Percentiles rank a stretch among this genome's conserved stretches.
Evolutionary conservation across 345 rosid species (phyloP).

Genomic region (Aquilaria yunnanensis): DNA sequence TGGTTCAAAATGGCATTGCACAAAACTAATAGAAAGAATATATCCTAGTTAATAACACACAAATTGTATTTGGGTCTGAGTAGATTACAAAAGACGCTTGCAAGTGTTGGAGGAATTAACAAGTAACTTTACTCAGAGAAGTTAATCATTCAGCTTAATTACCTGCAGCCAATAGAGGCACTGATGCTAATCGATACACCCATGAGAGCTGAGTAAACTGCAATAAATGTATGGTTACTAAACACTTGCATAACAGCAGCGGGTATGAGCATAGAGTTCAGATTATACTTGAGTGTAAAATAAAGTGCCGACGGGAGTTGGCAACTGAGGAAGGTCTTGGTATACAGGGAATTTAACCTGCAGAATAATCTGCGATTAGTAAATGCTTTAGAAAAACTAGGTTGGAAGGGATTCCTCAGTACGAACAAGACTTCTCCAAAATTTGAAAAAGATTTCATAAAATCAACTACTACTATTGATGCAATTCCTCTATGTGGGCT

Average conservation of each 20-base stretch:
- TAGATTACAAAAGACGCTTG: no score
- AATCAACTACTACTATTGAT: no score
- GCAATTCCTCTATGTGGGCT: not conserved
- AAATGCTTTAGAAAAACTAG: slow-evolving; percentile 1
- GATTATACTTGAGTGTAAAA: slow-evolving; percentile 39
- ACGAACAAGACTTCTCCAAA: not conserved
- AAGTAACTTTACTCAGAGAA: not conserved
- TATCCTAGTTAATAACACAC: not conserved
- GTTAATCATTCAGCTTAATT: not conserved
- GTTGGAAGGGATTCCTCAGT: not conserved
- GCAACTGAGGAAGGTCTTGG: slow-evolving; percentile 55
- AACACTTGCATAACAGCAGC: not conserved
- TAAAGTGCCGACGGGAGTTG: slow-evolving; percentile 52
- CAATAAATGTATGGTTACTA: slow-evolving; percentile 2
- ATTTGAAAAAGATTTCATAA: no score
- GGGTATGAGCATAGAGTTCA: slow-evolving; percentile 1
- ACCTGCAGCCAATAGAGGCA: slow-evolving; percentile 64
- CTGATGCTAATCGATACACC: slow-evolving; percentile 42
- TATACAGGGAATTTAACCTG: slow-evolving; percentile 63
- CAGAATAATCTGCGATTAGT: slow-evolving; percentile 9
- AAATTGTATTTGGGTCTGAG: not conserved
- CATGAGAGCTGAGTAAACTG: slow-evolving; percentile 44
- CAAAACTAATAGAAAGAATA: no score
- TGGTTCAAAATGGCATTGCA: no score
- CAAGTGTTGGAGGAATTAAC: no score